phyloP scores from a whole-genome alignment of 129 eudicot species.

The Lonicera japonica region DNA sequence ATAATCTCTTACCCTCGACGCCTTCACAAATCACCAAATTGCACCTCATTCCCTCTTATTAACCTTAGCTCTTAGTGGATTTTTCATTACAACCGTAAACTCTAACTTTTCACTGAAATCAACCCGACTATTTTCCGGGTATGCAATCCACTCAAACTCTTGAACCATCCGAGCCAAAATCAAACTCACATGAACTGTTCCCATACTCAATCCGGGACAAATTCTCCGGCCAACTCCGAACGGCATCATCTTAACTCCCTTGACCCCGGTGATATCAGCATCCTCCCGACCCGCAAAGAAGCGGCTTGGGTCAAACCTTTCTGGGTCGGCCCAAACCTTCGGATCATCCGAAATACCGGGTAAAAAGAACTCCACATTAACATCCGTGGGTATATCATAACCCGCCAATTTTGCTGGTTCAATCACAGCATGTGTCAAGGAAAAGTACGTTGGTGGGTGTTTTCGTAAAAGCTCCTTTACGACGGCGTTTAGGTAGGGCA shows the following conservation, averaged over 20 bases:
- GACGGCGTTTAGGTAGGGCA: slow-evolving; percentile 72
- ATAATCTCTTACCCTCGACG: too few relatives aligned
- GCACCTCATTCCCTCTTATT: too few relatives aligned
- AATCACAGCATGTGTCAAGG: slow-evolving; percentile 60
- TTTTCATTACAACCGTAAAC: slow-evolving; percentile 88
- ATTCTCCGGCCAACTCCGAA: slow-evolving; percentile 87
- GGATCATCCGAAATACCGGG: slow-evolving; percentile 80
- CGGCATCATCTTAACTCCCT: slow-evolving; percentile 60
- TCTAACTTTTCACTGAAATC: slow-evolving; percentile 72
- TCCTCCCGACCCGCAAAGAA: slow-evolving; percentile 56
- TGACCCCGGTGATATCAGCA: slow-evolving; percentile 67
- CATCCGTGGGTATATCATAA: slow-evolving; percentile 52
- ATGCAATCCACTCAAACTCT: slow-evolving; percentile 73
- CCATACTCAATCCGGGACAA: slow-evolving; percentile 86
- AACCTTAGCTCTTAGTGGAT: slow-evolving; percentile 44
- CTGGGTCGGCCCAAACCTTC: slow-evolving; percentile 60
- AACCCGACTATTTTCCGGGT: slow-evolving; percentile 54
- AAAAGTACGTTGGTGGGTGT: slow-evolving; percentile 85
- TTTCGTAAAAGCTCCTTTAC: slow-evolving; percentile 66
- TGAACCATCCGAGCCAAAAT: slow-evolving; percentile 85
- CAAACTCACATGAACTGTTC: slow-evolving; percentile 58
- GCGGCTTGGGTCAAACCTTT: slow-evolving; percentile 72
- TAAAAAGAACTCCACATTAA: slow-evolving; percentile 59
- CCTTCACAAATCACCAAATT: too few relatives aligned
- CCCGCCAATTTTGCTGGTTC: slow-evolving; percentile 66